Base-by-base conservation (phyloP, 495 filamentous ascomycete species). In the Lentithecium fluviatile region DNA sequence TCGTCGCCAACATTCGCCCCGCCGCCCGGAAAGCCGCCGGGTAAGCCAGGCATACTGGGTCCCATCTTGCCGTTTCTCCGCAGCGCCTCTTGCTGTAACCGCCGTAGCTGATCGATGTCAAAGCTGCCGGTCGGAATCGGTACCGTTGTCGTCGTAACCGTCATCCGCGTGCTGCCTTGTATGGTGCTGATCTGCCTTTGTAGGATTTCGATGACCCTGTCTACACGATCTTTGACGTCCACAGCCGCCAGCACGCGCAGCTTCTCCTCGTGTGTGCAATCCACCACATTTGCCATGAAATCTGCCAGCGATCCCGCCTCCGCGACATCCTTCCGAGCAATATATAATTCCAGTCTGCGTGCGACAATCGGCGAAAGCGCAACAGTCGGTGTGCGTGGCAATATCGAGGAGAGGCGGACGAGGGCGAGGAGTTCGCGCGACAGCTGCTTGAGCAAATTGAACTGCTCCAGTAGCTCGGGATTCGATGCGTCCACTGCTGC, bases 281-380 rank as follows among this genome's bases (percentile, higher is more conserved):
- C 88, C 2, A 95, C 82, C 24, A 97, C 82, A 72, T 94, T 92
- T 7, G 89, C 84, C 90, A 97, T 95, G 65, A 97, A 96, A 70
- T 99, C 95, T 7, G 94, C 94, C n/a, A 99, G 77, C 7, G 82
- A 78, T 6, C 93, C 94, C 4, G 94, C 91, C 56, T 96, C 88
- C 34, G 78, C 72, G 34, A 89, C 68, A 51, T 87, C 85, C 60
- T 92, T 92, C 71, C 82, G 84, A 0, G 81, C 79, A 49, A 98
- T 95, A 68, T 90, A 91, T 6, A 91, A 70, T 70, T 96, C 90
- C 13, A 97, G 82, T 45, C 90, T 84, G 21, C 91, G 82, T 0
- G 90, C 87, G 38, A 96, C 80, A n/a, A 93, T 77, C 0, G 91
- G 91, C 5, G 91, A 91, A 13, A 97, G 69, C 7, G 83, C 81